phyloP scores from a whole-genome alignment of 73 alveolate genomes.

The Paramecium tetraurelia region DNA sequence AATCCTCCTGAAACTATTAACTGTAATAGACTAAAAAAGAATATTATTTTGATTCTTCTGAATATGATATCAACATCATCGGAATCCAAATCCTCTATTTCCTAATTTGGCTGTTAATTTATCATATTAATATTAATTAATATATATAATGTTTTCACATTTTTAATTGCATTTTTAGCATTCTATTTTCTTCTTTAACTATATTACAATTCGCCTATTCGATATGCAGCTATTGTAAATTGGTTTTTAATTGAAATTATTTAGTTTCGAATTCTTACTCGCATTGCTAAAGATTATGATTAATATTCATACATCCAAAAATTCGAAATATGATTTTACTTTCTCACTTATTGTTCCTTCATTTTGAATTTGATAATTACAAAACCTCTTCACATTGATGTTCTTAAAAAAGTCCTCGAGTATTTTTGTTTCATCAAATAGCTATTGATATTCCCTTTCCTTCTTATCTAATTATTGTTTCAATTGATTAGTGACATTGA shows the following conservation, averaged over 20 bases:
- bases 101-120: neutral
- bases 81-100: neutral
- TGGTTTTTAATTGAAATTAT: neutral
- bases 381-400: neutral
- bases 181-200: slow-evolving; percentile 48
- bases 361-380: neutral
- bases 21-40: neutral
- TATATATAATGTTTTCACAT: neutral
- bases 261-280: neutral
- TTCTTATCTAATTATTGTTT: neutral
- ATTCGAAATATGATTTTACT: slow-evolving; percentile 20
- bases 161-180: slow-evolving; percentile 25
- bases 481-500: neutral
- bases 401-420: slow-evolving; percentile 3
- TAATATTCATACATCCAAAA: neutral
- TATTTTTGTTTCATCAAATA: neutral
- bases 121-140: neutral
- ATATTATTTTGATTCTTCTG: neutral
- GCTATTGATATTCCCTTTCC: neutral
- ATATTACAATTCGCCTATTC: slow-evolving; percentile 39
- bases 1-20: neutral
- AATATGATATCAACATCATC: neutral
- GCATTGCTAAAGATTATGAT: neutral
- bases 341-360: slow-evolving; percentile 12
- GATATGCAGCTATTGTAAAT: neutral